These are phyloP conservation scores for Mercurialis annua DNA, from an alignment of 345 rosid genomes.

Conservation along the genomic window DNA sequence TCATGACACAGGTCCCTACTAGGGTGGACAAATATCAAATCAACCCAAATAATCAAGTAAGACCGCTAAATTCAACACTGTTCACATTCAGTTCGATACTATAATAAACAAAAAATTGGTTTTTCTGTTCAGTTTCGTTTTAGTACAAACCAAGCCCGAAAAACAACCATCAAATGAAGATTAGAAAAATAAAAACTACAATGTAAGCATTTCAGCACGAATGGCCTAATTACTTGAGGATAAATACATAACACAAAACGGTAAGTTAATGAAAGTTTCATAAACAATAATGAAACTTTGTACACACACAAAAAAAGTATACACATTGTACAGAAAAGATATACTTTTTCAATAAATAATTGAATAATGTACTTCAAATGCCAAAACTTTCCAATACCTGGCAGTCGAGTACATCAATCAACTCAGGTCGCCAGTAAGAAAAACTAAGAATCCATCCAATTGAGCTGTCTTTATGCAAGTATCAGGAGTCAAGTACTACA, in stretches of 20 bases:
- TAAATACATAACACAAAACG: too few species aligned
- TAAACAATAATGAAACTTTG: neutral
- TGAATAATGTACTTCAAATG: slow-evolving; percentile 26
- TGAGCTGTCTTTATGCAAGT: slow-evolving; percentile 26
- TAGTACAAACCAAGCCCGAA: too few species aligned
- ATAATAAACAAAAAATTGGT: too few species aligned
- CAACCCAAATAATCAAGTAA: too few species aligned
- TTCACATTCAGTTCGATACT: too few species aligned
- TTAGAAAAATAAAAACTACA: neutral
- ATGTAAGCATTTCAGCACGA: neutral
- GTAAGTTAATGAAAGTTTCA: neutral
- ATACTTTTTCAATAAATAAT: slow-evolving; percentile 11
- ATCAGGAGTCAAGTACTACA: slow-evolving; percentile 22
- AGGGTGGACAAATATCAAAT: too few species aligned
- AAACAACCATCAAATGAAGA: neutral
- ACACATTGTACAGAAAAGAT: slow-evolving; percentile 15
- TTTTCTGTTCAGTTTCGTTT: too few species aligned
- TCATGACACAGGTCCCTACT: too few species aligned
- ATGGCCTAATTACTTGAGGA: neutral
- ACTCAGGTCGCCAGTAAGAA: slow-evolving; percentile 20
- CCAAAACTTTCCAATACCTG: slow-evolving; percentile 30
- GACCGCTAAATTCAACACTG: too few species aligned
- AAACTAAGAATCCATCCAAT: slow-evolving; percentile 25
- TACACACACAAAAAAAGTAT: slow-evolving; percentile 12
- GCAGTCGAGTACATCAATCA: slow-evolving; percentile 25